These are phyloP conservation scores for Monoraphidium neglectum DNA, from an alignment of 139 green algal genomes.

Conservation along the genomic window DNA sequence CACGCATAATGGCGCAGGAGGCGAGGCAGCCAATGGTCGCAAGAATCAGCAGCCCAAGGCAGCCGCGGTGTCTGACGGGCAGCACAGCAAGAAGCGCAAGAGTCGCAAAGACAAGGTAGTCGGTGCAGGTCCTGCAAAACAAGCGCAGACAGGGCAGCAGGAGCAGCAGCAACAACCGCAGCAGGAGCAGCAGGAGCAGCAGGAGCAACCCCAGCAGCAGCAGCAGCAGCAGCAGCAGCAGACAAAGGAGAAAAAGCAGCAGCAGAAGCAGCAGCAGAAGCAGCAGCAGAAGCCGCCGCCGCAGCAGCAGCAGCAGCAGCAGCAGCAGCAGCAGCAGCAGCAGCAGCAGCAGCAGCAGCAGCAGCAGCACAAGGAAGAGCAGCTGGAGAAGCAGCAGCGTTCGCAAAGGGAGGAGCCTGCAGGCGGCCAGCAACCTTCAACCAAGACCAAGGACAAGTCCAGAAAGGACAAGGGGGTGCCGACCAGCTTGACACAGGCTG, in stretches of 20 bases:
- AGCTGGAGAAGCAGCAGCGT: no score
- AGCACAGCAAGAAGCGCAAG: no score
- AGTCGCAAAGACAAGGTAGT: conserved; percentile 17
- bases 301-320: neutral
- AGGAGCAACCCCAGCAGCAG: conserved; percentile 4
- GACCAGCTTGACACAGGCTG: no score
- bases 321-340: conserved; percentile 5
- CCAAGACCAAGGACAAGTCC: no score
- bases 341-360: conserved; percentile 8
- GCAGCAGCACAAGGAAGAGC: neutral
- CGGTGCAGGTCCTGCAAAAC: conserved; percentile 8
- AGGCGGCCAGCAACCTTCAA: no score
- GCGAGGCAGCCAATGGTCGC: no score
- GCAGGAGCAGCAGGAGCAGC: conserved; percentile 3
- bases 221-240: conserved; percentile 3
- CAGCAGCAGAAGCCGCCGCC: neutral
- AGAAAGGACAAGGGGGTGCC: no score
- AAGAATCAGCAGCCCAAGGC: no score
- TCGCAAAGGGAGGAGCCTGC: no score
- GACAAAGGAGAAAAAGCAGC: neutral
- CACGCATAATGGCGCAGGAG: no score
- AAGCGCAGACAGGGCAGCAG: conserved; percentile 13
- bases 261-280: neutral
- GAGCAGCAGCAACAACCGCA: conserved; percentile 20
- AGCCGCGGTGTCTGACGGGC: no score